Evolutionary conservation across 371 early-diverging fungal species (phyloP).

Genomic region (Mortierella sp.): DNA sequence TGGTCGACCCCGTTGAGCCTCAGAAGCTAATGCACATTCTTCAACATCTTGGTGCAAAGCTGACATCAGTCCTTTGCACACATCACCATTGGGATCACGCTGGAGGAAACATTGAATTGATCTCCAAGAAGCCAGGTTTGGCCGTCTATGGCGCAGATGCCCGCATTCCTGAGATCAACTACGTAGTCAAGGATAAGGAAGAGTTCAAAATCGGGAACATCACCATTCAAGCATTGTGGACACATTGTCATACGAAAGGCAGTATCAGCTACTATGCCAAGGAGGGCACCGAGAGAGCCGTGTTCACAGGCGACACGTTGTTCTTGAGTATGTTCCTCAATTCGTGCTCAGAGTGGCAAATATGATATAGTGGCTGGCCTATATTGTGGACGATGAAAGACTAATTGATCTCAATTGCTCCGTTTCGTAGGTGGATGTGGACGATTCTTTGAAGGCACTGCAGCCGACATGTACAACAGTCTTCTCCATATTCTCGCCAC

Average conservation of each 20-base stretch:
- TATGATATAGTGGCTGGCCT: no score
- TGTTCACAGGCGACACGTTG: slow-evolving; percentile 44
- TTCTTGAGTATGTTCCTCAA: slow-evolving; percentile 31
- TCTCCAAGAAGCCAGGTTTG: slow-evolving; percentile 71
- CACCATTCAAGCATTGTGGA: slow-evolving; percentile 72
- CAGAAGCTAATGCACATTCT: slow-evolving; percentile 64
- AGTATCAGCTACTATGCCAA: slow-evolving; percentile 87
- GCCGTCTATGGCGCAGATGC: slow-evolving; percentile 89
- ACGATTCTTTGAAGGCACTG: slow-evolving; percentile 92
- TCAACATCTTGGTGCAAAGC: slow-evolving; percentile 60
- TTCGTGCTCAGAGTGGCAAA: no score
- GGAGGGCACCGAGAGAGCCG: slow-evolving; percentile 57
- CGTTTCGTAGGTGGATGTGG: slow-evolving; percentile 78
- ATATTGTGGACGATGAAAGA: no score
- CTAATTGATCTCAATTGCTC: background rate
- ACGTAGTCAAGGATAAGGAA: slow-evolving; percentile 78
- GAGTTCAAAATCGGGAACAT: slow-evolving; percentile 82
- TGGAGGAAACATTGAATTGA: slow-evolving; percentile 78
- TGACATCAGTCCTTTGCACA: slow-evolving; percentile 76
- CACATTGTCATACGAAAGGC: slow-evolving; percentile 93
- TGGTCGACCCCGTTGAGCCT: slow-evolving; percentile 78
- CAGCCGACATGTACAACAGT: slow-evolving; percentile 84
- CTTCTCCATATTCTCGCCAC: slow-evolving; percentile 69
- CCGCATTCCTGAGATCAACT: slow-evolving; percentile 85
- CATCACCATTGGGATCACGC: slow-evolving; percentile 90